Evolutionary conservation across 2,329 filamentous ascomycete species (phyloP), one percentile per base, ranked within the genome.

Genomic region (Colletotrichum higginsianum): DNA sequence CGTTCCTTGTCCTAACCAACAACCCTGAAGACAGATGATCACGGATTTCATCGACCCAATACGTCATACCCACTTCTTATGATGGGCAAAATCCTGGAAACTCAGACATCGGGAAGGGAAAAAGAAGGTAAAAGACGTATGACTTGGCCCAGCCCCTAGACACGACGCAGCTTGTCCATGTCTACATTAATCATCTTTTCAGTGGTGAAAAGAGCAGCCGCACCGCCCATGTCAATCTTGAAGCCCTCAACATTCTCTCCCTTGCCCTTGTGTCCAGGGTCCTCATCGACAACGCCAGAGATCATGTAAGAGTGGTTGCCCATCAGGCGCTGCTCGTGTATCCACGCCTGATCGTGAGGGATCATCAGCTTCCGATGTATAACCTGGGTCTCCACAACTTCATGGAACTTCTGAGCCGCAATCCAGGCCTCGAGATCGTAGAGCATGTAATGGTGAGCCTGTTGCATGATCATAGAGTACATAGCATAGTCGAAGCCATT

Each of bases 401-500:
- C 68, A 40, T 73, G 73, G 57, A 74, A 76, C 18, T 61, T 62
- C 61, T 74, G 67, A 5, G 73, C 47, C 16, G 58, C 44, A 55
- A 80, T 74, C 78, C 78, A 80, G 21, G 49, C 60, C 65, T 74
- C 71, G 9, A 80, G 76, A 35, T 73, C 67, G 42, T 73, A 63
- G 15, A 79, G 72, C 42, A 74, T 70, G 71, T 82, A 84, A 67
- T 80, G 81, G 44, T 77, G 68, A 3, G 81, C 81, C 65, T 83
- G 80, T 1, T 69, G 74, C 18, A 78, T 72, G 2, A 84, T 69
- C 12, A 75, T 76, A n/a, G 75, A 73, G 75, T 84, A 85, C 21
- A 81, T 67, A 18, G 71, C 70, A 60, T 79, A 77, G 62, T 84
- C 77, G 73, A 82, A 82, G 6, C 81, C 79, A 1, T 65, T 63